Evolutionary conservation across 1,284 basidiomycete genomes (phyloP), one percentile per base, ranked within the genome.

Genomic region (Mycena citricolor): DNA sequence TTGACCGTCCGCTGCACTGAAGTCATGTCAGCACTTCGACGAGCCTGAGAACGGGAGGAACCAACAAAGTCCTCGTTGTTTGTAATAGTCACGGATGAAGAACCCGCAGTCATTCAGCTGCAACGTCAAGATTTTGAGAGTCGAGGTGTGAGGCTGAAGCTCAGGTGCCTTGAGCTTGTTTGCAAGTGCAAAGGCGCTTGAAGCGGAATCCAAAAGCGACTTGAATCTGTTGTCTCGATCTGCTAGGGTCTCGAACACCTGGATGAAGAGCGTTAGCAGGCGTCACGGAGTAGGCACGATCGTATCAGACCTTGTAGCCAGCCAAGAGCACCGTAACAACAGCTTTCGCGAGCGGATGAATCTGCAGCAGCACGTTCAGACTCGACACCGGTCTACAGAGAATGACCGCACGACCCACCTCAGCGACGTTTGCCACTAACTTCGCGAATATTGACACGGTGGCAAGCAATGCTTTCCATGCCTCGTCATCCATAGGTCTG

Each of bases 31-130:
- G n/a, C n/a, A n/a, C n/a, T n/a, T n/a, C n/a, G n/a, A n/a, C n/a
- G n/a, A n/a, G n/a, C n/a, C n/a, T n/a, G n/a, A n/a, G n/a, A n/a
- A n/a, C n/a, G n/a, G n/a, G n/a, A n/a, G n/a, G n/a, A n/a, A n/a
- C n/a, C 32, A 54, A 49, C 20, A 33, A 51, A 51, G 11, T 33
- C 44, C 25, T 51, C 43, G n/a, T 12, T 44, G 45, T 11, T 44
- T 51, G 26, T 46, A 44, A 32, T 54, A 54, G 37, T 47, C 53
- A 2, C 42, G 46, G 14, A 54, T 54, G 19, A 54, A 52, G 44
- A 49, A 50, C 4, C 40, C 53, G 26, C 53, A 52, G 23, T 54
- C 53, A 11, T 40, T 44, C 1, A 47, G 46, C 36, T 52, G 47
- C 20, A 42, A 23, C 6, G 34, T 34, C 21, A 54, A 16, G 20